Base-by-base conservation (phyloP, 352 stramenopile species). In the Globisporangium spinosum region DNA sequence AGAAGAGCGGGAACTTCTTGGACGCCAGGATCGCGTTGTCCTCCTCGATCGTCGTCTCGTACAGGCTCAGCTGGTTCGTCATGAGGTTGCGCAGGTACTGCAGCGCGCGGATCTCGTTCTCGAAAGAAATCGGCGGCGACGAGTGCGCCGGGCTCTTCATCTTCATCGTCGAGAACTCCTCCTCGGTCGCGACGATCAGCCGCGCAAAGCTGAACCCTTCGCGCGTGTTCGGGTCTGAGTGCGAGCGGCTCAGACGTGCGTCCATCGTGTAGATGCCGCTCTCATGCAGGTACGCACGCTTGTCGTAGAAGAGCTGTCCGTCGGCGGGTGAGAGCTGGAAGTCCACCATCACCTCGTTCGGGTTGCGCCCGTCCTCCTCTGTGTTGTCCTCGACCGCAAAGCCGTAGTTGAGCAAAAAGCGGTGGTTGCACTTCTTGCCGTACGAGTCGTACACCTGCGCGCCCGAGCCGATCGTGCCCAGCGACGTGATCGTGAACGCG, bases 341-440 rank as follows among this genome's bases (percentile, higher is more conserved):
- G 57, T 93, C 84, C 10, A 95, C 84, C 70, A 93, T 87, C 58
- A 99, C 96, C 78, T 99, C 97, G 87, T 99, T 99, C 25, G 97
- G 97, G 89, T 98, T 99, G 72, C 97, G 97, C 0, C 97, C 97
- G 77, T 99, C 97, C 51, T 98, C 82, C 78, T 99, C 97, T 25
- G 91, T 95, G 77, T 99, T 99, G 75, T 98, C 89, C 77, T 99
- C 97, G 5, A 99, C 97, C 15, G 97, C 95, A 78, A 99, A 99
- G 51, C 98, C 98, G 76, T 99, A 99, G 82, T 99, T 99, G 53
- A 99, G 85, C 45, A 99, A 82, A 77, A 99, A 99, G 9, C 89
- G 90, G 79, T 99, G 97, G 84, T 99, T 99, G 83, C 98, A 99
- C 79, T 99, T 99, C 82, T 99, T 98, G 29, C 98, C 98, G 77